Evolutionary conservation across 202 grass and related monocot genomes (phyloP), one percentile per base, ranked within the genome.

Genomic region (Sporobolus alterniflorus): DNA sequence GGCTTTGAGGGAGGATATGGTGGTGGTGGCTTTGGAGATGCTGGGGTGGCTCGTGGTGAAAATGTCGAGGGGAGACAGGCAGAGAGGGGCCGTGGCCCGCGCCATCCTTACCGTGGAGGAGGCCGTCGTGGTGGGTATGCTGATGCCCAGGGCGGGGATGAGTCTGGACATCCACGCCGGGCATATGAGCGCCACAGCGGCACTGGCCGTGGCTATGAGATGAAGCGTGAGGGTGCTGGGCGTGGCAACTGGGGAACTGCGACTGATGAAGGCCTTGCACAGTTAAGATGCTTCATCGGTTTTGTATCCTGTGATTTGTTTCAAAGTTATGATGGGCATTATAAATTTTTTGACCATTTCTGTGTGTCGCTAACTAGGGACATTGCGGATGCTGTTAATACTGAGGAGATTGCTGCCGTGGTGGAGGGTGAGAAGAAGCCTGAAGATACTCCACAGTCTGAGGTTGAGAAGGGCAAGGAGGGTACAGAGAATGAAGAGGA

Each of bases 141-240:
- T 50, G 78, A 91, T 56, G 92, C 74, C 20, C 85, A 92, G 82
- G 54, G n/a, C 67, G 79, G 73, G 1, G 92, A 86, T 17, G 92
- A 92, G 20, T 79, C 24, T 7, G 84, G 59, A 11, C 89, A 54
- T 0, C 87, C 76, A 11, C 85, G 84, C n/a, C 81, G 92, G 39
- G 17, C 86, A 26, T 94, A 89, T 70, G 94, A 97, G 71, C 89
- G 92, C 33, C 92, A 84, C 63, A 97, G 94, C 11, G 94, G 92
- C 26, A 94, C 92, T 4, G 94, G 92, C 9, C 92, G 83, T 3
- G 83, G 85, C 9, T 94, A 84, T 20, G 94, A 78, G 67, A 90
- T 94, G 89, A 97, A 97, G 82, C 88, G 87, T 11, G 88, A 94
- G 12, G 94, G 94, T 7, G 72, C 87, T 11, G 94, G 94, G 3